Base-by-base conservation (phyloP, 331 rosid species). In the Quercus tomentella region DNA sequence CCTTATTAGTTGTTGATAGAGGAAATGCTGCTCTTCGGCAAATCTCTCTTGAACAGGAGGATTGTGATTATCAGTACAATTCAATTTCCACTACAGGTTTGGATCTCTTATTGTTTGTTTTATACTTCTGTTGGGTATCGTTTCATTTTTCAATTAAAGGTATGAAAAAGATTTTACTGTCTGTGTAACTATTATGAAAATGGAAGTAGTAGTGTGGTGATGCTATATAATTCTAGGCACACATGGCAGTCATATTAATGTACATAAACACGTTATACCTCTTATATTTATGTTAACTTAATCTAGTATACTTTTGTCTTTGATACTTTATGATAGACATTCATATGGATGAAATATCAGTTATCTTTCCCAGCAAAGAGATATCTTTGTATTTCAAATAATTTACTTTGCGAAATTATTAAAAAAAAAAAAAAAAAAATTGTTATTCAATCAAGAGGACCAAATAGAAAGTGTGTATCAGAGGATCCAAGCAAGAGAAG, bases 11-110 rank as follows among this genome's bases (percentile, higher is more conserved):
- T 61, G 82, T 95, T 83, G 99, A 95, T 72, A 89, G 99, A 87
- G 99, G 99, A 76, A 95, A 95, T 80, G 98, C 98, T 56, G 99
- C 99, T 70, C 97, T 95, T 70, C 87, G 98, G 58, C 96, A 95
- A 84, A 95, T 95, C 41, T 86, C 93, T 78, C 99, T 95, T 41
- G 76, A 84, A 56, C 91, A 90, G 81, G 97, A 95, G 81, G 99
- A 95, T 65, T 95, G 99, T 83, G 89, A 95, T 86, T 84, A 86
- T 75, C 92, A 95, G 26, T 75, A 84, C 74, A 92, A 86, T 84
- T 91, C 98, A 81, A 83, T 95, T 84, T 90, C 96, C 31, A 82
- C 90, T 62, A 89, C 94, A 90, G 98, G 99, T 95, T 89, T 76
- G 76, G 72, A 77, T 74, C 31, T 54, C 77, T 49, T 58, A 58